Base-by-base conservation (phyloP, 2,329 filamentous ascomycete genomes). In the Akanthomyces uredinophilus region DNA sequence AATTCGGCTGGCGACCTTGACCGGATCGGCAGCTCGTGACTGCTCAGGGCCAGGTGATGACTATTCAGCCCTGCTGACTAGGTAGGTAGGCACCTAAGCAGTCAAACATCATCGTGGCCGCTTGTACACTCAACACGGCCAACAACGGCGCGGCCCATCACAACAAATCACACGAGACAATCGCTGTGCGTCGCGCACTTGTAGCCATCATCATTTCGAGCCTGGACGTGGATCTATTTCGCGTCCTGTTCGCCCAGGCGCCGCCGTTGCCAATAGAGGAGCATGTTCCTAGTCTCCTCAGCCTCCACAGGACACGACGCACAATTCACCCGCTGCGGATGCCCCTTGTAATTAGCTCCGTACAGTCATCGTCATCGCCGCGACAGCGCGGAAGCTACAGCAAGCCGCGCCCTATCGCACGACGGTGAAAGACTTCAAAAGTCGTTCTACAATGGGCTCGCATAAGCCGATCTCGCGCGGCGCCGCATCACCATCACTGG, bases 1-100 rank as follows among this genome's bases (percentile, higher is more conserved):
- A 5, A 18, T 29, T 49, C 46, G 24, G 18, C 35, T 49, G 20
- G 55, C 14, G 14, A 51, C 16, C 20, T 44, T 18, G 37, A 18
- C 41, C 41, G n/a, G 56, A 29, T 43, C 46, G 47, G 56, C 22
- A 18, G 46, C 46, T 50, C 56, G 56, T 59, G 56, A 59, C 56
- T 47, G 46, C 35, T 20, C 56, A 10, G 46, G 35, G 18, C 46
- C 46, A 59, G 46, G 22, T 59, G 56, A 59, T 51, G 56, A 41
- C 35, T 24, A 51, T 41, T 37, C 32, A 37, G n/a, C 29, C 46
- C 56, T 39, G 56, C 56, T 50, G 37, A 50, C 56, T 10, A 35
- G 32, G 32, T 11, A n/a, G n/a, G n/a, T n/a, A n/a, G n/a, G n/a
- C n/a, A 11, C 32, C 10, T 27, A 29, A 35, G 6, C 32, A 35